Percentiles rank a stretch among this genome's conserved stretches.
These are phyloP conservation scores for Ophiosphaerella korrae DNA, from an alignment of 2,329 filamentous ascomycete genomes.

Conservation along the genomic window DNA sequence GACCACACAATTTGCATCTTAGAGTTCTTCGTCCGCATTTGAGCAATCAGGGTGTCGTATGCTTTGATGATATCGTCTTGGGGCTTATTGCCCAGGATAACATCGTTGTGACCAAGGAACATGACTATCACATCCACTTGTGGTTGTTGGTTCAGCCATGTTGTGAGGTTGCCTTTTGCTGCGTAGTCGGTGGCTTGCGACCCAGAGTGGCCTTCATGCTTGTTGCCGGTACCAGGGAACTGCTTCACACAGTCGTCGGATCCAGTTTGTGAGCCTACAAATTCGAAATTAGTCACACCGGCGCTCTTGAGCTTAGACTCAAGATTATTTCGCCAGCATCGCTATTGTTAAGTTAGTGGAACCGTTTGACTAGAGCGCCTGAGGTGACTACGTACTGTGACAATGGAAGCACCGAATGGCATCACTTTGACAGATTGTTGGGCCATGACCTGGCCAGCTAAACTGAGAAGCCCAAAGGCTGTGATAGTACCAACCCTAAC, in stretches of 20 bases:
- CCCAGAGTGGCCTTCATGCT: conserved; percentile 54
- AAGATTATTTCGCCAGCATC: conserved; percentile 46
- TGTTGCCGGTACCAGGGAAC: conserved; percentile 13
- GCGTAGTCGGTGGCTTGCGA: conserved; percentile 49
- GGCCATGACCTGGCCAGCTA: conserved; percentile 24
- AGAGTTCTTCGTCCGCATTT: conserved; percentile 51
- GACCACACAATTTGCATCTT: conserved; percentile 49
- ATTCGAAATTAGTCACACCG: conserved; percentile 37
- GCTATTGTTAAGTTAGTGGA: conserved; percentile 16
- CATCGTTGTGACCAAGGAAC: conserved; percentile 54
- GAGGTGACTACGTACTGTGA: conserved; percentile 26
- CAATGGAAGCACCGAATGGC: conserved; percentile 45
- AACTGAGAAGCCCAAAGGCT: conserved; percentile 25
- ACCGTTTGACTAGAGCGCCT: not conserved
- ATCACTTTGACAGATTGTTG: conserved; percentile 39
- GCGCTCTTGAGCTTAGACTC: conserved; percentile 32
- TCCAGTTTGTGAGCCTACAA: conserved; percentile 39
- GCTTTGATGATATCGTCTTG: conserved; percentile 43
- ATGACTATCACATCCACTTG: conserved; percentile 53
- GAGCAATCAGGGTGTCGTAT: conserved; percentile 46
- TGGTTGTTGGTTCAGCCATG: conserved; percentile 47
- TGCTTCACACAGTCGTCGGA: conserved; percentile 2
- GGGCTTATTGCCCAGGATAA: conserved; percentile 43
- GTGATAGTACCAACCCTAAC: conserved; percentile 26
- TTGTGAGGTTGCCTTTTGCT: conserved; percentile 44